A percentile compares a stretch with the other conserved stretches of the same genome.
Evolutionary conservation across 1,284 basidiomycete species (phyloP).

Genomic region (Irpex rosettiformis): DNA sequence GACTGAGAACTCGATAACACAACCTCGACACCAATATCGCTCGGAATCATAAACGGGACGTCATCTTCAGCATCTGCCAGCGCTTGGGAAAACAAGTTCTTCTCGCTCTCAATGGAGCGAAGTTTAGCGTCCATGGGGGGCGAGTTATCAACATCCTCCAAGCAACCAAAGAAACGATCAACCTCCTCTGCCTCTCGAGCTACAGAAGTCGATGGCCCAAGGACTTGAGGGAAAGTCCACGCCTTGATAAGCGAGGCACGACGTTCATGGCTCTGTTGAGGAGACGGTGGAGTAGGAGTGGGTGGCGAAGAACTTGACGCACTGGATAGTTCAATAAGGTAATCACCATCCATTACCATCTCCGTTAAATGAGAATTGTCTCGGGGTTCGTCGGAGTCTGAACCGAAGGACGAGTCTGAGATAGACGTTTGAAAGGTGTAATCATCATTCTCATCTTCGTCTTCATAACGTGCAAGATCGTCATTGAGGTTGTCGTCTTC

Average conservation of each 20-base stretch:
- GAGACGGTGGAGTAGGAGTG: conserved; percentile 26
- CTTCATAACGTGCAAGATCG: conserved; percentile 62
- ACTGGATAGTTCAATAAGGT: conserved; percentile 21
- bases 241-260: conserved; percentile 53
- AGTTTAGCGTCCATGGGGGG: conserved; percentile 32
- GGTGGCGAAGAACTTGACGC: conserved; percentile 30
- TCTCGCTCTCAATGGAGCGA: conserved; percentile 48
- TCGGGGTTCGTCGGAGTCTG: conserved; percentile 42
- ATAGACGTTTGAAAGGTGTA: conserved; percentile 35
- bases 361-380: conserved; percentile 30
- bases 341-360: conserved; percentile 15
- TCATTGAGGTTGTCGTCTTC: conserved; percentile 45
- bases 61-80: conserved; percentile 44
- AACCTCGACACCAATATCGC: conserved; percentile 49
- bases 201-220: conserved; percentile 21
- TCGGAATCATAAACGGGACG: conserved; percentile 45
- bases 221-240: conserved; percentile 66
- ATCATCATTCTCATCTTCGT: conserved; percentile 57
- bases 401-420: conserved; percentile 51
- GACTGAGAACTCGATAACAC: conserved; percentile 23
- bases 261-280: conserved; percentile 30
- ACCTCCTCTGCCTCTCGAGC: conserved; percentile 39
- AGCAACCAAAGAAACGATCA: conserved; percentile 72
- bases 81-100: conserved; percentile 51
- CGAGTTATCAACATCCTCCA: conserved; percentile 56